Base-by-base conservation (phyloP, 2,329 filamentous ascomycete genomes). In the Coniochaeta pulveracea region DNA sequence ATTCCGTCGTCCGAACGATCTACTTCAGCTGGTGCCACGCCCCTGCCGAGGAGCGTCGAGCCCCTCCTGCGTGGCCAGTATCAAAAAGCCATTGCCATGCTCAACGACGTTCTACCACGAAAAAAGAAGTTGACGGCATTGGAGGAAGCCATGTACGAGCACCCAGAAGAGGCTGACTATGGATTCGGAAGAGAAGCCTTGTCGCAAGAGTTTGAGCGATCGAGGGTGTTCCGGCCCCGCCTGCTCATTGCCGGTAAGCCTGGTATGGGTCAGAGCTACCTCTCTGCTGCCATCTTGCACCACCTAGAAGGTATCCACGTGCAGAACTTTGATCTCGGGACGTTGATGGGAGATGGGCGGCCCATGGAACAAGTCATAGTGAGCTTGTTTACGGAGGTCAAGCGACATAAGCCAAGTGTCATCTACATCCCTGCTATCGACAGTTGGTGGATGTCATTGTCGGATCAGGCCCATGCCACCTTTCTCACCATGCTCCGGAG, bases 261-360 rank as follows among this genome's bases (percentile, higher is more conserved):
- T 27, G 91, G 91, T 8, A 96, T 96, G 89, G 91, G 93, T 1
- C 93, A 98, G 52, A 74, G 79, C 31, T 95, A 98, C 47, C 64
- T 98, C 24, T 78, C 85, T 19, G 78, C 80, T 30, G 91, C 89
- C 5, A 63, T 96, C 33, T 63, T 96, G 42, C 85, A 93, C 54
- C 79, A 93, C 50, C 80, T 98, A 35, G 91, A 98, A 57, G 85
- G 88, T 17, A 70, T 96, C 3, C 86, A 96, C 57, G 84, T 98
- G 3, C 88, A 96, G 52, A 86, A 82, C 34, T 93, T 98, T 54
- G 93, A 95, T 54, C 69, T 98, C 37, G 77, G 88, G 1, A 91
- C 82, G 11, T 66, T 98, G 36, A 67, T 93, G 38, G 85, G 81
- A 37, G 91, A 98, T 51, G 78, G 82, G 40, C 74, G 85, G 62